Base-by-base conservation (phyloP, 1,284 basidiomycete genomes). In the Ustilago tritici region DNA sequence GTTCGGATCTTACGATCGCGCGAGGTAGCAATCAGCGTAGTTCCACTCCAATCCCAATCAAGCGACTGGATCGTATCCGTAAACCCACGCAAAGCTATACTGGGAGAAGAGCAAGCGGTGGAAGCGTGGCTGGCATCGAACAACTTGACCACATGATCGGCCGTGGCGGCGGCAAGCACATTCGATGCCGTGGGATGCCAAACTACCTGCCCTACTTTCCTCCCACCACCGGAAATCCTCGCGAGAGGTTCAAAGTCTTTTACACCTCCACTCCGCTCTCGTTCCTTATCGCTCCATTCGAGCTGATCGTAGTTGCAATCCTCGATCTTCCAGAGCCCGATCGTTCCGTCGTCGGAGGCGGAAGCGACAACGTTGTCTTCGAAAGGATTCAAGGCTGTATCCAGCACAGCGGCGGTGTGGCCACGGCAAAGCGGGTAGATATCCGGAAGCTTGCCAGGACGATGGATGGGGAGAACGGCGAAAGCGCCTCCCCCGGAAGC, bases 351-450 rank as follows among this genome's bases (percentile, higher is more conserved):
- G 87, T 98, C 96, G 63, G 92, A 94, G 15, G 90, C 93, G 1
- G 93, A 95, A 3, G 93, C 95, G 75, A 98, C 92, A 82, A 97
- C 89, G 17, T 90, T 89, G 87, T 98, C 95, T 85, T 95, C 92
- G 86, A 97, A 95, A 1, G 95, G 95, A 0, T 93, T 95, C 93
- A 95, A 99, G 81, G 94, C 93, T 0, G 96, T 98, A 87, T 98
- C 96, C 58, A 98, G 92, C n/a, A 95, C 93, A 40, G 92, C 88
- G 0, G 91, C 93, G 8, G 92, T 92, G 84, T 90, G 90, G 36
- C 92, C 93, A 66, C 96, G 92, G 31, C 94, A 95, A 56, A 99
- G 90, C 0, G 96, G 96, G 61, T 98, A 91, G 80, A 93, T 90
- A 85, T 99, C 96, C 3, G 95, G 95, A 36, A 98, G 90, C 87